phyloP scores from a whole-genome alignment of 352 stramenopile genomes.

The Phytophthora lateralis region DNA sequence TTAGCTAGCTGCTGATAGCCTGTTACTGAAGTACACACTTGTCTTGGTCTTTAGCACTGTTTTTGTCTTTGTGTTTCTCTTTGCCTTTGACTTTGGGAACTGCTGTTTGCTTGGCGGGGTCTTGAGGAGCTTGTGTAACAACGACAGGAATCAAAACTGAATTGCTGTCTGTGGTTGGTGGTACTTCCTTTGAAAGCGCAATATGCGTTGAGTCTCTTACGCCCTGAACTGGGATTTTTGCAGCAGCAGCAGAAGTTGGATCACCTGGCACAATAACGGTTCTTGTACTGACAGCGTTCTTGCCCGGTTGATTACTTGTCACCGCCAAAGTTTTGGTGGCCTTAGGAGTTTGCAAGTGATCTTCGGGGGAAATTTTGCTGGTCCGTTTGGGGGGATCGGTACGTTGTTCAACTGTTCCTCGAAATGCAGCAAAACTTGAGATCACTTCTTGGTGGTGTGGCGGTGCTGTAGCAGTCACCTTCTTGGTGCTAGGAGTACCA shows the following conservation, averaged over 20 bases:
- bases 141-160: background rate
- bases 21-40: slow-evolving; percentile 35
- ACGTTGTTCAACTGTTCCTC: slow-evolving; percentile 31
- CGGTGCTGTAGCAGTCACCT: background rate
- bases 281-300: background rate
- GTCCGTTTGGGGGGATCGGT: slow-evolving; percentile 13
- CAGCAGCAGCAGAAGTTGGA: background rate
- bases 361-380: slow-evolving; percentile 17
- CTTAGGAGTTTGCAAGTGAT: background rate
- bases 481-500: background rate
- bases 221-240: background rate
- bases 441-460: slow-evolving; percentile 23
- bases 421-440: slow-evolving; percentile 40
- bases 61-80: slow-evolving; percentile 10
- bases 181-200: background rate
- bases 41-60: slow-evolving; percentile 16
- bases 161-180: background rate
- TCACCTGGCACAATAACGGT: background rate
- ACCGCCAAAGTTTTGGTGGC: background rate
- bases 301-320: background rate
- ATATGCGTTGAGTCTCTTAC: background rate
- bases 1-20: background rate
- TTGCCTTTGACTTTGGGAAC: slow-evolving; percentile 6
- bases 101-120: background rate
- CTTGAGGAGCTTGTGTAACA: slow-evolving; percentile 1